Evolutionary conservation across 805 yeast genomes (phyloP).

Genomic region (Suhomyces sp.): DNA sequence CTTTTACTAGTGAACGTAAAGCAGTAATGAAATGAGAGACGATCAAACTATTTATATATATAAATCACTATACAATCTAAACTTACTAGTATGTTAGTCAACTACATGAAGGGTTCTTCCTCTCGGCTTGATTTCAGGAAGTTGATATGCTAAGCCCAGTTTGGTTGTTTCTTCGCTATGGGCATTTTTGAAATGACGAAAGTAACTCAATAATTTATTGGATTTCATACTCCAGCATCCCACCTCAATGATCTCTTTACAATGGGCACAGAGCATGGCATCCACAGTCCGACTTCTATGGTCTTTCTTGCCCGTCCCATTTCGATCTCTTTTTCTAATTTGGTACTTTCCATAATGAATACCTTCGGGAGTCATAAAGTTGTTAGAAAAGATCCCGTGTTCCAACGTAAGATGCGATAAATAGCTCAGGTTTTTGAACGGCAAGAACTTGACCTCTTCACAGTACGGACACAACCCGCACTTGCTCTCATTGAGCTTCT

Average conservation of each 20-base stretch:
- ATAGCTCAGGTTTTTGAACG: constrained; percentile 32
- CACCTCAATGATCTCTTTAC: constrained; percentile 24
- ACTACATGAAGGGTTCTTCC: constrained; percentile 9
- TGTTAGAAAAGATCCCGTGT: constrained; percentile 33
- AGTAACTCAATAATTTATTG: constrained; percentile 27
- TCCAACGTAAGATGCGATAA: constrained; percentile 33
- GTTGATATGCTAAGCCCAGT: not conserved
- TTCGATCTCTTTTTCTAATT: constrained; percentile 16
- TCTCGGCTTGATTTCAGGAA: constrained; percentile 5
- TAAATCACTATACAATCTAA: not conserved
- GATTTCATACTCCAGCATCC: constrained; percentile 28
- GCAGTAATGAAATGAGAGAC: too few relatives aligned
- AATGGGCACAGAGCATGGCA: constrained; percentile 28
- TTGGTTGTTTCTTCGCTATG: constrained; percentile 8
- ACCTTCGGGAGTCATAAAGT: constrained; percentile 30
- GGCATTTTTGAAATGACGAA: constrained; percentile 27
- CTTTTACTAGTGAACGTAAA: too few relatives aligned
- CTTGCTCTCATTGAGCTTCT: constrained; percentile 21
- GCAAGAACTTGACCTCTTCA: constrained; percentile 25
- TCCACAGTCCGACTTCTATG: constrained; percentile 18
- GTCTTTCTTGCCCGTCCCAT: constrained; percentile 1
- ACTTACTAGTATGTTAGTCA: not conserved
- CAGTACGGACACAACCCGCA: constrained; percentile 36
- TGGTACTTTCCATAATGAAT: constrained; percentile 26
- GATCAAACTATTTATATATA: too few relatives aligned